Conservation (phyloP, 75 land plant genomes). For the Picea sitchensis region DNA sequence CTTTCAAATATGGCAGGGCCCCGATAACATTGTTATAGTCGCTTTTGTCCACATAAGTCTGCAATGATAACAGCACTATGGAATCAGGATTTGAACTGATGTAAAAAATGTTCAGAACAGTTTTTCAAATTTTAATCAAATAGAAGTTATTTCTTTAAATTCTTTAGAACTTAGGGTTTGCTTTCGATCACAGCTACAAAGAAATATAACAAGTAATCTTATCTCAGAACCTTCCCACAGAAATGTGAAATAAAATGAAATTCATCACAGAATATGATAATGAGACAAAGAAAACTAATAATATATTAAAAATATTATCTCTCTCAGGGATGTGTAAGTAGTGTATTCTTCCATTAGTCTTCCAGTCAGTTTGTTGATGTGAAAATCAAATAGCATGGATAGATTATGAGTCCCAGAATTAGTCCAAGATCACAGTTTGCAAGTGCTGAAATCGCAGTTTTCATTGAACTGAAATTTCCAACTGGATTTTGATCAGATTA, state of each 20-base stretch:
- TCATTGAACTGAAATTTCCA: too few species aligned
- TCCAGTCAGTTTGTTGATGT: too few species aligned
- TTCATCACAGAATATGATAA: neutral
- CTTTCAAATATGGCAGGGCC: conserved; percentile 54
- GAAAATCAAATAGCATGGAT: too few species aligned
- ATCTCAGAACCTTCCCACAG: neutral
- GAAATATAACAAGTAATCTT: neutral
- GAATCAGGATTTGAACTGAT: neutral
- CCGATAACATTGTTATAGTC: conserved; percentile 55
- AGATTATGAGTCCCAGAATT: too few species aligned
- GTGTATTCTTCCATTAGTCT: neutral
- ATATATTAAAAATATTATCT: neutral
- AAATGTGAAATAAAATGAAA: neutral
- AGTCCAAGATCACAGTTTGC: too few species aligned
- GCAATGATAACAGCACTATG: conserved; percentile 6
- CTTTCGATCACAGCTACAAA: neutral
- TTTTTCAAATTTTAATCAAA: neutral
- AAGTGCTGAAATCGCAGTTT: too few species aligned
- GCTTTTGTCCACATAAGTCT: conserved; percentile 35
- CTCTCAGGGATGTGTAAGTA: neutral
- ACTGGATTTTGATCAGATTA: too few species aligned
- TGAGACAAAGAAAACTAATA: too few species aligned
- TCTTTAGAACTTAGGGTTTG: neutral
- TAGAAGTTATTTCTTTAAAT: neutral
- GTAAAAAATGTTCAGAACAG: neutral